Evolutionary conservation across 345 rosid genomes (phyloP).

Genomic region (Hibiscus syriacus): DNA sequence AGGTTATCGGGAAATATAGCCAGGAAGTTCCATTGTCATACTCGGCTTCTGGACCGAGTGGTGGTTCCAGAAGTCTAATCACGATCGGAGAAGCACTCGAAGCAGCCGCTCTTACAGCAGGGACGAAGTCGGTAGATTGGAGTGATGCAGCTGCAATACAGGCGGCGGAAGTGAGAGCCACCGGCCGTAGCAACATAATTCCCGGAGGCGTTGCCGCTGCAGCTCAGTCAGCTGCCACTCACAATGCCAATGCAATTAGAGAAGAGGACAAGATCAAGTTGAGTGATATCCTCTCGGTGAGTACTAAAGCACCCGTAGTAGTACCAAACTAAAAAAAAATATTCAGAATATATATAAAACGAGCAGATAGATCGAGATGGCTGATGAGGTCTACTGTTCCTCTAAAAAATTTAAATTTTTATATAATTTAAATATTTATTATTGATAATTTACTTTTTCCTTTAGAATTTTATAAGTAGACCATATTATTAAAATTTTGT

Average conservation of each 20-base stretch:
- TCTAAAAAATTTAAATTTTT: too few relatives aligned
- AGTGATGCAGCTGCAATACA: conserved; percentile 92
- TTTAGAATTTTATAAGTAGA: too few relatives aligned
- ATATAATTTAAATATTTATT: too few relatives aligned
- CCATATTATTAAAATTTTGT: too few relatives aligned
- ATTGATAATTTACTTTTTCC: too few relatives aligned
- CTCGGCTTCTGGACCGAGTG: neutral
- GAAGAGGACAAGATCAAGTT: conserved; percentile 58
- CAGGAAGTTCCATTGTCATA: neutral
- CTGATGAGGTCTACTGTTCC: too few relatives aligned
- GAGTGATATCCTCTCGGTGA: conserved; percentile 56
- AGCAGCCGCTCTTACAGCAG: conserved; percentile 64
- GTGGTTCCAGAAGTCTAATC: neutral
- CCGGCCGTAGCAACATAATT: conserved; percentile 48
- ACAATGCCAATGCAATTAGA: conserved; percentile 36
- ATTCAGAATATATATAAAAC: too few relatives aligned
- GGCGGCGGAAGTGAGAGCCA: conserved; percentile 86
- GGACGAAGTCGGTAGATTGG: conserved; percentile 70
- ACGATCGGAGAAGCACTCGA: conserved; percentile 25
- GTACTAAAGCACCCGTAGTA: too few relatives aligned
- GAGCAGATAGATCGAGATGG: too few relatives aligned
- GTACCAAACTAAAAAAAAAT: too few relatives aligned
- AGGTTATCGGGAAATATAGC: conserved; percentile 7
- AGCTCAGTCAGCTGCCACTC: conserved; percentile 83
- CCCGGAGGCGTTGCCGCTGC: conserved; percentile 71